These are phyloP conservation scores for Claviceps purpurea DNA, from an alignment of 2,329 filamentous ascomycete species.

Conservation along the genomic window DNA sequence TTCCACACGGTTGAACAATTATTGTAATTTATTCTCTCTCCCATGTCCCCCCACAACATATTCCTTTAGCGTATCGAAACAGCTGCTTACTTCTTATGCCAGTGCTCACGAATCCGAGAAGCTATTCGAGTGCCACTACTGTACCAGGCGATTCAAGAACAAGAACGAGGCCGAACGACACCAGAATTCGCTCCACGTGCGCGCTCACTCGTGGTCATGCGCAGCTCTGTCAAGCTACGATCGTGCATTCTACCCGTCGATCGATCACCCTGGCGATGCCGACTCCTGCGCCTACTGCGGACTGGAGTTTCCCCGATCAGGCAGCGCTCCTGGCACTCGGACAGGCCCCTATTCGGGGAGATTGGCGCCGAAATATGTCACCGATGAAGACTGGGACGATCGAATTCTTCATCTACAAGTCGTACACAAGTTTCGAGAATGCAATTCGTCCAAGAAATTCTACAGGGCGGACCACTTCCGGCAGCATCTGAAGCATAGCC, in stretches of 20 bases:
- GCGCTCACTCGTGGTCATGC: constrained; percentile 93
- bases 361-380: constrained; percentile 34
- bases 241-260: constrained; percentile 76
- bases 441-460: constrained; percentile 97
- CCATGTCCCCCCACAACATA: background rate
- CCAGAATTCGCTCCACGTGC: constrained; percentile 86
- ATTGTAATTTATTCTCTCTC: constrained; percentile 42
- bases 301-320: constrained; percentile 60
- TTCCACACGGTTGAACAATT: constrained; percentile 78
- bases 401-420: constrained; percentile 78
- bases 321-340: constrained; percentile 21
- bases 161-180: constrained; percentile 97
- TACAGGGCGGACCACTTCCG: constrained; percentile 95
- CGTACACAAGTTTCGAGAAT: constrained; percentile 93
- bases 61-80: too few species aligned
- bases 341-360: constrained; percentile 20
- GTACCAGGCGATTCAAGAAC: constrained; percentile 94
- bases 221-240: constrained; percentile 67
- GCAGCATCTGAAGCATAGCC: constrained; percentile 95
- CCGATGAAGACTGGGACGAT: constrained; percentile 77
- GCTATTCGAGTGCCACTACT: constrained; percentile 87
- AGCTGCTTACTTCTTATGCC: constrained; percentile 2
- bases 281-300: constrained; percentile 95
- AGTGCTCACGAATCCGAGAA: constrained; percentile 89
- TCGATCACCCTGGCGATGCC: constrained; percentile 47